Base-by-base conservation (phyloP, 305 asterid species). In the Stenogyne calaminthoides region DNA sequence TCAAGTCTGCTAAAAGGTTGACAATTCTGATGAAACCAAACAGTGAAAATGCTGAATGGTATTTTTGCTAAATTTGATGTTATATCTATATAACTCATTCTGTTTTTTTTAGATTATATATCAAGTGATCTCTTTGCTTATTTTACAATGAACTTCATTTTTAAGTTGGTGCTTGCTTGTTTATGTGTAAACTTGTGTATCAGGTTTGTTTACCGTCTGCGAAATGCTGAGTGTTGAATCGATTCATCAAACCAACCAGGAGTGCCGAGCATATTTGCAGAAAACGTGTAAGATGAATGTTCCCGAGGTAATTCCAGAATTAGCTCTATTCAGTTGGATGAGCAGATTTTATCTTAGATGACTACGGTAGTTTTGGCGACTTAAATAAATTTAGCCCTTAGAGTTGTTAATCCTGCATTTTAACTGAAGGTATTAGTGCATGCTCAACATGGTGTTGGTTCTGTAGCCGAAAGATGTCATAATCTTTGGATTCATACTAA, bases 151-250 rank as follows among this genome's bases (percentile, higher is more conserved):
- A 29, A 10, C 2, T 47, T 22, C 36, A 3, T 22, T 60, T 34
- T 60, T 16, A 59, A 27, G 37, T 46, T 18, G 74, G 15, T 14
- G 19, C 20, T 25, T 22, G 25, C 25, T 32, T 56, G 11, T 57
- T 16, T 59, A 9, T 58, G 62, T 69, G 42, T 39, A 9, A 64
- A 58, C 39, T 34, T 54, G 37, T 69, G 15, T 78, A 73, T 51
- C 75, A 88, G 95, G 86, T 81, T 76, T 80, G 90, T 71, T 83
- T 14, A 82, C 87, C 6, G 90, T 78, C 70, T 86, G 36, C 88
- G 77, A 16, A 83, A 71, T 42, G 80, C 77, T 19, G 84, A 78
- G 62, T 82, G 84, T n/a, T 87, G 90, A 64, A 84, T 82, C 12
- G 80, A 81, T 77, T 81, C 89, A 11, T 81, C 93, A 40, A 86